Base-by-base conservation (phyloP, 1,139 yeast genomes). In the Magnusiomyces fungicola region DNA sequence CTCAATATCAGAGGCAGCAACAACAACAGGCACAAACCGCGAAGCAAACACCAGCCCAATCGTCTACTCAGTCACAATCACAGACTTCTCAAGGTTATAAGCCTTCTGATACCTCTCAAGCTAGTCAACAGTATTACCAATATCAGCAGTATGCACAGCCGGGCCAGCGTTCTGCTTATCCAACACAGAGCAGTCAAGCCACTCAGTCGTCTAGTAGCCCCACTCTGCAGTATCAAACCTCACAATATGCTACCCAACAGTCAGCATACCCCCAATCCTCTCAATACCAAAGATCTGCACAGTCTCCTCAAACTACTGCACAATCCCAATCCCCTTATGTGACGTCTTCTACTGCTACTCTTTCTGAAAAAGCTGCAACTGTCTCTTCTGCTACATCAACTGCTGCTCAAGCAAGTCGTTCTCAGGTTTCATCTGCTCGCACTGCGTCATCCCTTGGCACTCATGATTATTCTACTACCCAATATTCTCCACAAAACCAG, bases 401-500 rank as follows among this genome's bases (percentile, higher is more conserved):
- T 32, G 34, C 25, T 37, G 21, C 41, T 29, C n/a, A 12, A 16
- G 14, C 34, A 25, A 16, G 19, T 14, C 10, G 19, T 2, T 16
- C 32, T 16, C 29, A 27, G n/a, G 19, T 21, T 25, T 16, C 33
- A 16, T 16, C 43, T 4, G 33, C 21, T 16, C n/a, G 32, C 6
- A 19, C 33, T 21, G 41, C 22, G 22, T 24, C 41, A 3, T 38
- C 41, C n/a, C n/a, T n/a, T 27, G 30, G 12, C 36, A 9, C 9
- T 18, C 16, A 21, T n/a, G 34, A 27, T 29, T 29, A 27, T 29
- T 16, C 44, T 14, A n/a, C 36, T 32, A 32, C 36, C 16, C 44
- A 41, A 24, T 30, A 41, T 21, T 41, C 44, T 10, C 44, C 44
- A 18, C 44, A 41, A 24, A 19, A 24, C 12, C 44, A 41, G 21